These are phyloP conservation scores for Neofusicoccum kwambonambiense DNA, from an alignment of 2,329 filamentous ascomycete genomes.

Conservation along the genomic window DNA sequence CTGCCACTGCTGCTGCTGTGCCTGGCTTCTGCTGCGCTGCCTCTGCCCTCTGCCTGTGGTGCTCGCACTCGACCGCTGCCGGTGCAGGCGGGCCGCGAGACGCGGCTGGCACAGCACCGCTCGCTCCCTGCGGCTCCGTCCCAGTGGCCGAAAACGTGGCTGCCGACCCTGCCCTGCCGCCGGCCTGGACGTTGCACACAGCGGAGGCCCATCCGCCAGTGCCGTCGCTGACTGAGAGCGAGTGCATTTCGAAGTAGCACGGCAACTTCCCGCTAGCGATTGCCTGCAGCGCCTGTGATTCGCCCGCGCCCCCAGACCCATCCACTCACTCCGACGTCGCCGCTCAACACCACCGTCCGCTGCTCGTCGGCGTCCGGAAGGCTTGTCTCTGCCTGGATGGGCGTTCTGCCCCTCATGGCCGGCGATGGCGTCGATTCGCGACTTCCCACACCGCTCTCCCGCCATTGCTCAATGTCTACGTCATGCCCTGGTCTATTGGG, in stretches of 20 bases:
- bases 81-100: too few species aligned
- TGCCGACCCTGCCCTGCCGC: neutral
- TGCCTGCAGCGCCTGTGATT: neutral
- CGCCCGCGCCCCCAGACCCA: neutral
- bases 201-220: too few species aligned
- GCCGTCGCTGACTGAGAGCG: too few species aligned
- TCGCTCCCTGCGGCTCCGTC: neutral
- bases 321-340: constrained; percentile 7
- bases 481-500: neutral
- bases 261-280: neutral
- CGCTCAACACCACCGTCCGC: neutral
- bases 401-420: neutral
- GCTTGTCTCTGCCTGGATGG: neutral
- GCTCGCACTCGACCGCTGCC: too few species aligned
- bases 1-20: neutral
- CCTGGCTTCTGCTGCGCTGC: neutral
- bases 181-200: too few species aligned
- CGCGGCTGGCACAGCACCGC: neutral
- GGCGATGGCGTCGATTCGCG: neutral
- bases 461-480: constrained; percentile 14
- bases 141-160: neutral
- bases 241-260: neutral
- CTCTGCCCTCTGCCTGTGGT: neutral
- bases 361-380: neutral
- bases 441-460: neutral